Evolutionary conservation across 148 eudicot genomes (phyloP).

Genomic region (Limonium bicolor): DNA sequence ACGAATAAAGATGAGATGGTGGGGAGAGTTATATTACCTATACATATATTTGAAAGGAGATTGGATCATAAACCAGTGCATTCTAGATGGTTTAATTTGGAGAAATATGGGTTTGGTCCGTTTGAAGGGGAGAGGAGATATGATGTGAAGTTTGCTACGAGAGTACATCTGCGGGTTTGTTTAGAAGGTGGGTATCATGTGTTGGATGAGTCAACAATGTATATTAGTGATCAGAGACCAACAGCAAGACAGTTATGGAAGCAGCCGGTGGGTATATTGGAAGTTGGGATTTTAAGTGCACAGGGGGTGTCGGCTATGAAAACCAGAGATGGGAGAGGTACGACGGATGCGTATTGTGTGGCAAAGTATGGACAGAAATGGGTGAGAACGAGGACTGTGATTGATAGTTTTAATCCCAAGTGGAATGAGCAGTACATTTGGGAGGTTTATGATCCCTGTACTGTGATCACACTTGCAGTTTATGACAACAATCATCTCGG

Average conservation of each 20-base stretch:
- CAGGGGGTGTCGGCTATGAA: background rate
- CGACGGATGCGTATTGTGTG: constrained; percentile 4
- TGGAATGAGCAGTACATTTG: constrained; percentile 10
- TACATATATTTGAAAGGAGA: constrained; percentile 19
- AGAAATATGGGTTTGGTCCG: constrained; percentile 21
- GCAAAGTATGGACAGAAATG: constrained; percentile 8
- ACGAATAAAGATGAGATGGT: constrained; percentile 24
- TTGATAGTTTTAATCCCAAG: background rate
- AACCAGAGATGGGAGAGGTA: background rate
- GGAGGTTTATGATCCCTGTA: constrained; percentile 7
- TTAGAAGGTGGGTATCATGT: constrained; percentile 37
- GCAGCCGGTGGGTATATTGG: constrained; percentile 11
- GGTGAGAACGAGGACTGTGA: constrained; percentile 3
- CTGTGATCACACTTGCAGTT: constrained; percentile 5
- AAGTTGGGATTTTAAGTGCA: constrained; percentile 6
- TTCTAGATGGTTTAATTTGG: constrained; percentile 31
- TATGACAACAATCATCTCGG: constrained; percentile 3
- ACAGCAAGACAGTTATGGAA: constrained; percentile 33
- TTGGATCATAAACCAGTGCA: constrained; percentile 24
- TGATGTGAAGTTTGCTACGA: constrained; percentile 25
- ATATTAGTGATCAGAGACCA: constrained; percentile 30
- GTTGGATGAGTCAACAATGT: constrained; percentile 35
- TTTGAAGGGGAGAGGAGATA: constrained; percentile 23
- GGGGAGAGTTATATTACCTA: constrained; percentile 20
- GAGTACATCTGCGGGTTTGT: constrained; percentile 23